phyloP scores from a whole-genome alignment of 176 grass and related monocot species.

The Cenchrus americanus region DNA sequence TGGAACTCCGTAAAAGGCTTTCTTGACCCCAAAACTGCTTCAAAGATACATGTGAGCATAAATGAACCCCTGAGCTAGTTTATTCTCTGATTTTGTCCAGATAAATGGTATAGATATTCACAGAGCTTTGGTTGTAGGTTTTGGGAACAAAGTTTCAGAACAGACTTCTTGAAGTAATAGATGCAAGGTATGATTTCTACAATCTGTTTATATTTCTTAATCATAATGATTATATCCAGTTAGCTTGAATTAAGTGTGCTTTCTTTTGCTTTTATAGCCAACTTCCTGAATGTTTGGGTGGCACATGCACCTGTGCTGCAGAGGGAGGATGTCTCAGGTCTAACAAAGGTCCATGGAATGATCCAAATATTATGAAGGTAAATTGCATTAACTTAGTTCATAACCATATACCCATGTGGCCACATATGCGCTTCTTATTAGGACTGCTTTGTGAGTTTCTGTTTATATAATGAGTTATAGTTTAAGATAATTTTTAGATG shows the following conservation, averaged over 20 bases:
- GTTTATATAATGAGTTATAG: neutral
- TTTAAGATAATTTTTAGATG: slow-evolving; percentile 8
- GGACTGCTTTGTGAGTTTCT: neutral
- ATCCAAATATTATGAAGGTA: slow-evolving; percentile 89
- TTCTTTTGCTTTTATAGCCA: slow-evolving; percentile 58
- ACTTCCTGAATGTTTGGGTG: slow-evolving; percentile 95
- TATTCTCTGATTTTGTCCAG: slow-evolving; percentile 20
- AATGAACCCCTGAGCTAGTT: slow-evolving; percentile 8
- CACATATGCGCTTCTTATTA: neutral
- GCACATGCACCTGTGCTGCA: slow-evolving; percentile 68
- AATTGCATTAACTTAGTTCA: slow-evolving; percentile 4
- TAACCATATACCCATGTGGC: neutral
- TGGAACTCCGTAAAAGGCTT: slow-evolving; percentile 98
- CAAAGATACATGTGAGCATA: slow-evolving; percentile 91
- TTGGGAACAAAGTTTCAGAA: slow-evolving; percentile 93
- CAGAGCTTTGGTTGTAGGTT: slow-evolving; percentile 54
- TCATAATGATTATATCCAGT: neutral
- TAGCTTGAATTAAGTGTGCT: neutral
- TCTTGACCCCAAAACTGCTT: slow-evolving; percentile 89
- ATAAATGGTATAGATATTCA: slow-evolving; percentile 20
- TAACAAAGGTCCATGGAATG: slow-evolving; percentile 96
- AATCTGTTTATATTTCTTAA: neutral
- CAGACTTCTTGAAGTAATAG: slow-evolving; percentile 86
- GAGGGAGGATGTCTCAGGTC: slow-evolving; percentile 85
- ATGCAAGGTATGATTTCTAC: slow-evolving; percentile 61